Percentiles rank a stretch among this genome's conserved stretches.
Conservation (phyloP, 768 basidiomycete species). For the Tulasnella sp. region DNA sequence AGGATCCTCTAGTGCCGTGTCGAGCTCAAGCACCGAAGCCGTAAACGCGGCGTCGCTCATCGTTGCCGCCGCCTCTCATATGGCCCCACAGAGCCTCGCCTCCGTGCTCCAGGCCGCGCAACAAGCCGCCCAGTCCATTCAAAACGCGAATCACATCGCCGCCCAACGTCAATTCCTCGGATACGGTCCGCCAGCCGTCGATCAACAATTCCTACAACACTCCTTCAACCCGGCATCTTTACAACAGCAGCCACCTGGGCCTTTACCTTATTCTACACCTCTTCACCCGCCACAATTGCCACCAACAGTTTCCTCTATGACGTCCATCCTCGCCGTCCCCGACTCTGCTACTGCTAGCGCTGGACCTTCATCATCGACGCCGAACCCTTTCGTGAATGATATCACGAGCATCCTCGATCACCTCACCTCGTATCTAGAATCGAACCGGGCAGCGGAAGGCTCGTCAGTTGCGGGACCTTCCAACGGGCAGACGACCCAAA, state of each 20-base stretch:
- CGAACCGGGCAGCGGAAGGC: background rate
- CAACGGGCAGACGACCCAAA: background rate
- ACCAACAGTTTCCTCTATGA: background rate
- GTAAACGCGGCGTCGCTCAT: constrained; percentile 10
- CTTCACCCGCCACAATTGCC: background rate
- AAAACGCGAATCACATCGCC: background rate
- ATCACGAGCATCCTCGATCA: constrained; percentile 19
- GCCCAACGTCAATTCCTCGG: background rate
- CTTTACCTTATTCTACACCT: background rate
- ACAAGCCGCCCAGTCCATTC: constrained; percentile 7
- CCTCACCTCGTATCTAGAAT: constrained; percentile 16
- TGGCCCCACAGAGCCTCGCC: constrained; percentile 11
- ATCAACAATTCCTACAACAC: background rate
- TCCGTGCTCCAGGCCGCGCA: constrained; percentile 12
- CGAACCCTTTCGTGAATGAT: constrained; percentile 1
- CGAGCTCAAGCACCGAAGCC: background rate
- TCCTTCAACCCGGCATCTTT: background rate
- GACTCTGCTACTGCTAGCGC: background rate
- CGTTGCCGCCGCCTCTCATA: constrained; percentile 14
- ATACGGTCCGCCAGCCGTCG: background rate
- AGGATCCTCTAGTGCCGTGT: too few species aligned
- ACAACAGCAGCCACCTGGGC: background rate
- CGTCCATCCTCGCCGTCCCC: background rate
- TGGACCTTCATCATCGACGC: background rate
- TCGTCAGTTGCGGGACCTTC: background rate